Percentiles rank a stretch among this genome's conserved stretches.
phyloP scores from a whole-genome alignment of 352 stramenopile species.

The Globisporangium splendens region DNA sequence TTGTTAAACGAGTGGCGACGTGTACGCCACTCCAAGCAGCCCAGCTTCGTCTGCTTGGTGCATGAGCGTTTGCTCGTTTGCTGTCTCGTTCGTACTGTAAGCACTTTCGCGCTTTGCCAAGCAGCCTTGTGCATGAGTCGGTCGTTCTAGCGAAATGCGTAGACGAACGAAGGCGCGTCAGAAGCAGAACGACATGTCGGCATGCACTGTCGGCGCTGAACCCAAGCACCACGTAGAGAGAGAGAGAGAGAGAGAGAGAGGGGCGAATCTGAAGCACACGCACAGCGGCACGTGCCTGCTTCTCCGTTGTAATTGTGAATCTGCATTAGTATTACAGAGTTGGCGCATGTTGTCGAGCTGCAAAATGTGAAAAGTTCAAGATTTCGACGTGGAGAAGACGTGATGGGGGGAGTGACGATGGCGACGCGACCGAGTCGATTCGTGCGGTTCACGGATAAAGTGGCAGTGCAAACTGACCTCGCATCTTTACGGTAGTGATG shows the following conservation, averaged over 20 bases:
- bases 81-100: not conserved
- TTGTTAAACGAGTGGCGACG: not conserved
- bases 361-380: not conserved
- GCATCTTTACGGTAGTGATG: too few relatives aligned
- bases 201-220: not conserved
- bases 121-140: not conserved
- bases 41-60: not conserved
- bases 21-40: not conserved
- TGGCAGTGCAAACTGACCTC: too few relatives aligned
- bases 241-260: not conserved
- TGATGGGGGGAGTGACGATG: not conserved
- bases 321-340: not conserved
- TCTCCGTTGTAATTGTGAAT: too few relatives aligned
- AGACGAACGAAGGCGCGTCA: not conserved
- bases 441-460: too few relatives aligned
- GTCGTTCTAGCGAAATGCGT: not conserved
- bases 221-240: too few relatives aligned
- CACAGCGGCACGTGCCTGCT: too few relatives aligned
- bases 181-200: too few relatives aligned
- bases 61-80: not conserved
- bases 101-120: not conserved
- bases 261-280: not conserved
- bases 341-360: not conserved
- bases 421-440: not conserved
- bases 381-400: not conserved